Conservation (phyloP, 805 yeast genomes). For the Candida glaebosa region DNA sequence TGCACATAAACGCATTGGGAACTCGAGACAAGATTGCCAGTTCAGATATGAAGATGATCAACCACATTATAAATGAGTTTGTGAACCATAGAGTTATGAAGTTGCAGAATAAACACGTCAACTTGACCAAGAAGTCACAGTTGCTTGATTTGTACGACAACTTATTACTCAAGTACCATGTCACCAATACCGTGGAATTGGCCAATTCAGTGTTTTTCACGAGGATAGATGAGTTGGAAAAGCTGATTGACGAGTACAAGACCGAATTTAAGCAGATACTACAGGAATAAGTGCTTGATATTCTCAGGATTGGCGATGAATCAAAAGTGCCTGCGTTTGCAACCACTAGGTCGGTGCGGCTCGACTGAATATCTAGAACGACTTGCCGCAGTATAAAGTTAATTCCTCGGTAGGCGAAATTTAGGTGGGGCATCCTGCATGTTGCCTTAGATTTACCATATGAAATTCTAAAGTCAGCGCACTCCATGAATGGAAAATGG, state of each 20-base stretch:
- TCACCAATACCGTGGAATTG: constrained; percentile 34
- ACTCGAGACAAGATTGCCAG: constrained; percentile 12
- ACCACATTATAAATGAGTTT: constrained; percentile 15
- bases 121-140: constrained; percentile 8
- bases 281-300: not conserved
- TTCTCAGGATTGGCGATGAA: not conserved
- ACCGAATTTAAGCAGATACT: constrained; percentile 17
- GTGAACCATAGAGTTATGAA: constrained; percentile 8
- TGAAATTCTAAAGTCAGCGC: not conserved
- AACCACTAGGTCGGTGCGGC: no score
- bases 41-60: constrained; percentile 15
- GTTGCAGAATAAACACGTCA: constrained; percentile 8
- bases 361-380: no score
- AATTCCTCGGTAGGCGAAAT: constrained; percentile 1
- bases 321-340: not conserved
- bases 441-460: not conserved
- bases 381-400: no score
- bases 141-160: constrained; percentile 20
- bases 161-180: constrained; percentile 23
- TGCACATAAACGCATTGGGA: constrained; percentile 31
- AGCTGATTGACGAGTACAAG: constrained; percentile 21
- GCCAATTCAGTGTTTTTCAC: constrained; percentile 33
- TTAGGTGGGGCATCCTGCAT: constrained; percentile 1
- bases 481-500: not conserved
- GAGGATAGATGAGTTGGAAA: constrained; percentile 31